Base-by-base conservation (phyloP, 192 early-diverging fungal genomes). In the Podila clonocystis region DNA sequence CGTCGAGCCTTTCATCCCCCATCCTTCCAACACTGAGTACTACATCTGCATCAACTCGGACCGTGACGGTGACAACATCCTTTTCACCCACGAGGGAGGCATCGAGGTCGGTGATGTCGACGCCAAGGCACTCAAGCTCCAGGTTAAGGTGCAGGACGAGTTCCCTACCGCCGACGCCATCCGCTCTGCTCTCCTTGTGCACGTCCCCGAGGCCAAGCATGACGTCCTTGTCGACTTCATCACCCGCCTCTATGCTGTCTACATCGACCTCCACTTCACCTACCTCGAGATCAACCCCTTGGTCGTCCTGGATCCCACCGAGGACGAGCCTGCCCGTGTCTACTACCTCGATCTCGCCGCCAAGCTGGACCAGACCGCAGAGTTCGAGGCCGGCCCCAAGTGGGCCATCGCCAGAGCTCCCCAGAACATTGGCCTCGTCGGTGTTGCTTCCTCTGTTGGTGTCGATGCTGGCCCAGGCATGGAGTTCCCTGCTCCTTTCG, bases 241-340 rank as follows among this genome's bases (percentile, higher is more conserved):
- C 72, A 89, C 89, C 69, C 93, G 94, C 60, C 90, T 98, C 58
- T 97, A 97, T 83, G 87, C 94, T 41, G 95, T 98, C 71, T 98
- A 97, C 87, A 87, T 96, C 63, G 96, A 98, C 68, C 89, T 97
- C 49, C 93, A 98, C 83, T 98, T 97, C 84, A 98, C 97, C 36
- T 98, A 98, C 86, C 94, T 98, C 74, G 97, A 98, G 85, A 98
- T 98, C 91, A 98, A 98, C 88, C 97, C 97, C 45, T 88, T 98
- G 63, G 97, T 98, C 5, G 97, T 98, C 58, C 88, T 95, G 55
- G 94, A 94, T 68, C 70, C 87, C 41, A 82, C 65, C 17, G 62
- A 75, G 20, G 74, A 77, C 60, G 67, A 82, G 50, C 55, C 82
- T 61, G 87, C 91, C 58, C 90, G 92, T 83, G 93, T 98, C 65